Evolutionary conservation across 164 flowering plant genomes (phyloP).

Genomic region (Sedum album): DNA sequence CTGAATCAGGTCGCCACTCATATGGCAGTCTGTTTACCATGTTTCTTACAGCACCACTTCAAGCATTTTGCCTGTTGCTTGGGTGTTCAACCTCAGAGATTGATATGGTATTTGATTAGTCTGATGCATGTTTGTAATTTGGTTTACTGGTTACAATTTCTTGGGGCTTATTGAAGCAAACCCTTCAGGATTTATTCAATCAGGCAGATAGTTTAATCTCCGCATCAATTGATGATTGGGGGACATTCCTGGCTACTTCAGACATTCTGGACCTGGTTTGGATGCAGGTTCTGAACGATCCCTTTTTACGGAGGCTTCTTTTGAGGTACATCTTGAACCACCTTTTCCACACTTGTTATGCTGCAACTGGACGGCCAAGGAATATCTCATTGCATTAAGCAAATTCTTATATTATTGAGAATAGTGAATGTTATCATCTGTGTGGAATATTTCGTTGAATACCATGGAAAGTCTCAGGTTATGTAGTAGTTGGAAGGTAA

Average conservation of each 20-base stretch:
- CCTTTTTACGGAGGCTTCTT: slow-evolving; percentile 76
- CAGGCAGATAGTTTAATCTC: slow-evolving; percentile 63
- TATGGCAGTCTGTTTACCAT: slow-evolving; percentile 75
- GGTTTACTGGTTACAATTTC: background rate
- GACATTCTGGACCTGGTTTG: slow-evolving; percentile 70
- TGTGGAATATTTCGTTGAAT: too few relatives aligned
- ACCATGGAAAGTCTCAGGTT: background rate
- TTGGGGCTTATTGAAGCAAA: background rate
- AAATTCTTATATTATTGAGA: too few relatives aligned
- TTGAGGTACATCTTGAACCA: slow-evolving; percentile 41
- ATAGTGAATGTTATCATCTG: too few relatives aligned
- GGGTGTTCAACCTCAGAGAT: slow-evolving; percentile 58
- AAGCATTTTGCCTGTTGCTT: slow-evolving; percentile 70
- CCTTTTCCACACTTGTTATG: background rate
- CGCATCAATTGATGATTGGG: slow-evolving; percentile 62
- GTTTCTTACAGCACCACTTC: slow-evolving; percentile 86
- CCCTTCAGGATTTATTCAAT: slow-evolving; percentile 46
- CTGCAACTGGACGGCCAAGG: too few relatives aligned
- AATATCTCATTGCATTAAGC: too few relatives aligned
- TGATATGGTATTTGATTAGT: slow-evolving; percentile 46
- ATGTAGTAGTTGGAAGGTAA: background rate
- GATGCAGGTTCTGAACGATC: slow-evolving; percentile 74
- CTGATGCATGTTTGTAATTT: background rate
- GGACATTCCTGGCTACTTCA: slow-evolving; percentile 46
- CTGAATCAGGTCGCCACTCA: slow-evolving; percentile 41